Evolutionary conservation across 1,284 basidiomycete genomes (phyloP), one percentile per base, ranked within the genome.

Genomic region (Coriolopsis trogii): DNA sequence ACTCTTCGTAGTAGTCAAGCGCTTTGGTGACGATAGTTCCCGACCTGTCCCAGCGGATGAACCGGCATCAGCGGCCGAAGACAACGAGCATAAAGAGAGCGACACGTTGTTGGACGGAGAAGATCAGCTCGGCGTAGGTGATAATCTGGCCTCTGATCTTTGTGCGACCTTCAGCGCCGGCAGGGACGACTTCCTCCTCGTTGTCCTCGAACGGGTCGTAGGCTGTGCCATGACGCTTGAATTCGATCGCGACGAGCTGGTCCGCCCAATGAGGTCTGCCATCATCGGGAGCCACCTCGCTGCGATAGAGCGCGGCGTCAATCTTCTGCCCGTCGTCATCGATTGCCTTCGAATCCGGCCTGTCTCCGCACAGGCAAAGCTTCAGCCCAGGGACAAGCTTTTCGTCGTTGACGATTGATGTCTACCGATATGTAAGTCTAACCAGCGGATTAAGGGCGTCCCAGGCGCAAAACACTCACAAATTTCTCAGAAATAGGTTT

Each of bases 31-130:
- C 31, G 16, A 52, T 24, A 0, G 39, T 33, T 2, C 54, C 54
- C 3, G 49, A 49, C 0, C 42, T 41, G 21, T 56, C 54, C 37
- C 41, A 56, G 12, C 54, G 54, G 3, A 51, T 24, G 21, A 50
- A 37, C 15, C 48, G 48, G 4, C 24, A 13, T 0, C 10, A 8
- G 7, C 28, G 34, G 3, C 48, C 48, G 41, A 47, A 18, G 25
- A 55, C 25, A 34, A 55, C n/a, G 20, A 46, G 28, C 34, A 44
- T 42, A 41, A 50, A 44, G 15, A 50, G 36, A 4, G 24, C 24
- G 6, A 43, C n/a, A 3, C 51, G 51, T 4, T 49, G 41, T 16
- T 53, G 51, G 26, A 37, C 4, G 2, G n/a, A 10, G n/a, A 36
- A 31, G n/a, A 52, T 13, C n/a, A 43, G n/a, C 28, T 47, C 44